A percentile compares a stretch with the other conserved stretches of the same genome.
These are phyloP conservation scores for Hysterium pulicare DNA, from an alignment of 2,329 filamentous ascomycete genomes.

Conservation along the genomic window DNA sequence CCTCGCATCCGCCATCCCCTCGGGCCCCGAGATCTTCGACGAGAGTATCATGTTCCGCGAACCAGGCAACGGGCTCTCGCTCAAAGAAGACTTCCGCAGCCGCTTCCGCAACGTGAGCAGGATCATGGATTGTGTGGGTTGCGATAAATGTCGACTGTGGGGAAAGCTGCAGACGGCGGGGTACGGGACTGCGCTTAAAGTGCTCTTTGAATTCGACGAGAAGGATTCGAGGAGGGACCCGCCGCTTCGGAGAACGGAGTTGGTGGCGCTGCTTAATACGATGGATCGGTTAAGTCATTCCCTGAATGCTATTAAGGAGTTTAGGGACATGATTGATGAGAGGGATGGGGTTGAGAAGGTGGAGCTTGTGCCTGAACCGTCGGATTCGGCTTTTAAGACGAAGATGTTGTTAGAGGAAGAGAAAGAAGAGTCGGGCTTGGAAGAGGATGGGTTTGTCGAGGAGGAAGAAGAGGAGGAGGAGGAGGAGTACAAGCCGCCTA, in stretches of 20 bases:
- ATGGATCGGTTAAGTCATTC: slow-evolving; percentile 83
- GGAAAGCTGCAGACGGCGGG: slow-evolving; percentile 94
- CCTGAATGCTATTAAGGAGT: slow-evolving; percentile 69
- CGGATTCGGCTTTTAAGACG: slow-evolving; percentile 28
- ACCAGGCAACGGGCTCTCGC: slow-evolving; percentile 60
- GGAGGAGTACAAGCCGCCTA: slow-evolving; percentile 42
- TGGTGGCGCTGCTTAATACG: slow-evolving; percentile 93
- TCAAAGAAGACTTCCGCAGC: slow-evolving; percentile 97
- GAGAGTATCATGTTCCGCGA: slow-evolving; percentile 91
- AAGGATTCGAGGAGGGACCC: slow-evolving; percentile 62
- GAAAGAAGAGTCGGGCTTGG: slow-evolving; percentile 9
- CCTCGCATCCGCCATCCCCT: slow-evolving; percentile 68
- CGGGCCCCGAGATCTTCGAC: slow-evolving; percentile 76
- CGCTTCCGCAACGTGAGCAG: slow-evolving; percentile 95
- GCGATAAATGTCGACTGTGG: slow-evolving; percentile 98
- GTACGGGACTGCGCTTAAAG: slow-evolving; percentile 91
- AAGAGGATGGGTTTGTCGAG: slow-evolving; percentile 2
- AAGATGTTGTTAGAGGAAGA: slow-evolving; percentile 20
- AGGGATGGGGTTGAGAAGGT: slow-evolving; percentile 29
- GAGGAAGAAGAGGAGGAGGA: slow-evolving; percentile 29
- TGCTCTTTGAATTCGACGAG: slow-evolving; percentile 89
- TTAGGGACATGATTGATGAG: slow-evolving; percentile 55
- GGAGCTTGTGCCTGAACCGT: slow-evolving; percentile 10
- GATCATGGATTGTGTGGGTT: slow-evolving; percentile 97
- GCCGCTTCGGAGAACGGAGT: slow-evolving; percentile 77